Evolutionary conservation across 805 yeast genomes (phyloP).

Genomic region (Starmerella vaccinii): DNA sequence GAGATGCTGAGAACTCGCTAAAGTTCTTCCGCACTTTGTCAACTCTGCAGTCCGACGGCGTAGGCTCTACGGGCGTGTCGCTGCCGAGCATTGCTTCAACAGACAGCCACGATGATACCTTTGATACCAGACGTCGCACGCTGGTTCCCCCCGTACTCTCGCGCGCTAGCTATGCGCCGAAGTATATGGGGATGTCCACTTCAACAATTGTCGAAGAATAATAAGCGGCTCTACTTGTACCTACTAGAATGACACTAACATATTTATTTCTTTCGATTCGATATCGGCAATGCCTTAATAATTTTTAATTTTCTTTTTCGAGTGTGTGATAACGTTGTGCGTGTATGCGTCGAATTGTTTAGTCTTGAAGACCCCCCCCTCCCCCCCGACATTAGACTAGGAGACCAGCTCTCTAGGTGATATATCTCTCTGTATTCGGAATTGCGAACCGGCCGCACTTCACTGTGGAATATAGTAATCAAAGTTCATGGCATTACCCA

Average conservation of each 20-base stretch:
- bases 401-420: no score
- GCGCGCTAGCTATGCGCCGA: constrained; percentile 12
- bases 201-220: constrained; percentile 23
- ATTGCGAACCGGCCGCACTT: no score
- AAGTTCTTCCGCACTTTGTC: constrained; percentile 19
- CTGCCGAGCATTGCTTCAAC: background rate
- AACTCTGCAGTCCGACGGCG: constrained; percentile 19
- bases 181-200: constrained; percentile 15
- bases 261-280: background rate
- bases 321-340: no score
- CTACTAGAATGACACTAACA: background rate
- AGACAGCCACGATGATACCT: background rate
- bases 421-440: no score
- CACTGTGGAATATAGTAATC: no score
- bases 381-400: no score
- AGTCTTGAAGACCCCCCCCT: no score
- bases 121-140: constrained; percentile 14
- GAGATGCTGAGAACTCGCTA: constrained; percentile 21
- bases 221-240: background rate
- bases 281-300: background rate
- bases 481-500: no score
- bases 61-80: constrained; percentile 4
- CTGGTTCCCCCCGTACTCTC: constrained; percentile 21
- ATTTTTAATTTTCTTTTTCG: no score
- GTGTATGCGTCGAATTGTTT: no score